phyloP scores from a whole-genome alignment of 352 stramenopile genomes.

The Phytophthora tentaculata region DNA sequence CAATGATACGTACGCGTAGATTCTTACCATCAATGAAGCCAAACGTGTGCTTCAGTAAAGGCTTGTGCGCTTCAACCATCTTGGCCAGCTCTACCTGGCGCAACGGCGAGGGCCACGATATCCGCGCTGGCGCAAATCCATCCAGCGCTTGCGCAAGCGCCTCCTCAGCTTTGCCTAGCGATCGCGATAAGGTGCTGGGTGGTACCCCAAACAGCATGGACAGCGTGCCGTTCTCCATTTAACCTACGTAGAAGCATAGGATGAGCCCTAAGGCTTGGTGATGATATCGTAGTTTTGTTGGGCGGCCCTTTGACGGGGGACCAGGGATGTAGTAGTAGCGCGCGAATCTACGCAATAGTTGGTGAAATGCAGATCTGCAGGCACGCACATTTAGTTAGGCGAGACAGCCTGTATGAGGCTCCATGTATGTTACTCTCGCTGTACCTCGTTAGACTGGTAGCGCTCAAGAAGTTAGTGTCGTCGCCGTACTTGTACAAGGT shows the following conservation, averaged over 20 bases:
- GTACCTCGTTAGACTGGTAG: neutral
- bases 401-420: neutral
- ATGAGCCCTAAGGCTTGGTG: too few species aligned
- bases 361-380: neutral
- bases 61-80: conserved; percentile 34
- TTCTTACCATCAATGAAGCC: conserved; percentile 18
- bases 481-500: neutral
- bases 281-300: too few species aligned
- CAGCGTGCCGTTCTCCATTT: conserved; percentile 3
- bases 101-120: conserved; percentile 1
- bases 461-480: neutral
- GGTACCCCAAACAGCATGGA: conserved; percentile 10
- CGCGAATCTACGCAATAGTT: too few species aligned
- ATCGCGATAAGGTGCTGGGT: conserved; percentile 4
- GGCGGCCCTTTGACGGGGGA: too few species aligned
- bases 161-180: conserved; percentile 7
- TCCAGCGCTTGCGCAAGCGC: neutral
- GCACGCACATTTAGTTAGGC: neutral
- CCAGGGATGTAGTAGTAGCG: too few species aligned
- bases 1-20: neutral
- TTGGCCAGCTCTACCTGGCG: conserved; percentile 1
- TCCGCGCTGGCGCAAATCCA: neutral
- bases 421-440: neutral
- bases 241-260: conserved; percentile 3
- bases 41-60: conserved; percentile 26